Conservation (phyloP, 257 asterid species). For the Avicennia marina region DNA sequence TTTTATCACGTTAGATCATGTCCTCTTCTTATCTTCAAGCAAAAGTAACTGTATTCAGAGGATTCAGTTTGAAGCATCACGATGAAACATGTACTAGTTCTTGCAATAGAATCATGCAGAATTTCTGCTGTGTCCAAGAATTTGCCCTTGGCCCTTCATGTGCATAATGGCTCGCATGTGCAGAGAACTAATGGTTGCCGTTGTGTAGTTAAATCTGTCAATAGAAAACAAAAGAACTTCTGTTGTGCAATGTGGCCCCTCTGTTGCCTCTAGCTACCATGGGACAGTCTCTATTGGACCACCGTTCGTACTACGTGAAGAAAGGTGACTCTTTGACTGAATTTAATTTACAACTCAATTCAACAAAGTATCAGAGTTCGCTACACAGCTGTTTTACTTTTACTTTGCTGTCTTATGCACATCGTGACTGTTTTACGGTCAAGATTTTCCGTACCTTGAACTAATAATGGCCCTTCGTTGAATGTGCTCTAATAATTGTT, state of each 20-base stretch:
- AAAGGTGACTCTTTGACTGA: background rate
- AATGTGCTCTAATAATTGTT: background rate
- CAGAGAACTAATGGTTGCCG: constrained; percentile 20
- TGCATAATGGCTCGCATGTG: constrained; percentile 38
- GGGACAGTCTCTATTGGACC: constrained; percentile 27
- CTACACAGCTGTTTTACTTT: no score
- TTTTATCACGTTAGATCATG: constrained; percentile 17
- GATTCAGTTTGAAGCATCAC: no score
- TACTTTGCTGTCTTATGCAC: no score
- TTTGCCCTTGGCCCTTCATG: constrained; percentile 18
- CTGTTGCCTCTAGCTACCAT: constrained; percentile 26
- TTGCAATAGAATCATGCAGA: background rate
- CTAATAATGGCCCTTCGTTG: background rate
- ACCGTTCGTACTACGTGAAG: constrained; percentile 19
- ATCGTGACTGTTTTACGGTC: background rate
- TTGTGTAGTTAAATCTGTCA: constrained; percentile 24
- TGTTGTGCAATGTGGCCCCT: constrained; percentile 31
- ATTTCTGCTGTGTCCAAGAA: background rate
- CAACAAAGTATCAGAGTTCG: no score
- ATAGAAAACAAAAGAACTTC: constrained; percentile 21
- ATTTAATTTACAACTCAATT: no score
- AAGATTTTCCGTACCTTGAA: background rate
- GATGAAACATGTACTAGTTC: constrained; percentile 15
- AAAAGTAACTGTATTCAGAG: background rate
- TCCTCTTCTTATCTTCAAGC: constrained; percentile 15